Conservation (phyloP, 2,329 filamentous ascomycete genomes). For the Colletotrichum sojae region DNA sequence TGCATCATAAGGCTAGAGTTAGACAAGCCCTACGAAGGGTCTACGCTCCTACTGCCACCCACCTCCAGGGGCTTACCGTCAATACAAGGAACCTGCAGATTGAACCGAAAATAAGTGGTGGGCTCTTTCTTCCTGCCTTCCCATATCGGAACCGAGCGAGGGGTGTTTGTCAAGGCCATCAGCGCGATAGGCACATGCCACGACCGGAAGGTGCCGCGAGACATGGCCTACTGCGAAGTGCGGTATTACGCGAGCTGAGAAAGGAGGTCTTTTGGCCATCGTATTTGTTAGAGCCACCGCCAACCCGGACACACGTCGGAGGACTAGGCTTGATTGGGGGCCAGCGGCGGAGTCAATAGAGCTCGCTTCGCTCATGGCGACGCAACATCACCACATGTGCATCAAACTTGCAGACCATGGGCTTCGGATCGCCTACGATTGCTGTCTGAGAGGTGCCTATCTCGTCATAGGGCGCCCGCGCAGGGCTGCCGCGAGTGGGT, state of each 20-base stretch:
- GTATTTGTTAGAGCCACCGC: slow-evolving; percentile 33
- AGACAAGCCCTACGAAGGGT: neutral
- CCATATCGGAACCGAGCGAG: neutral
- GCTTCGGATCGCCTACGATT: neutral
- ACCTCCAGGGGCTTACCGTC: neutral
- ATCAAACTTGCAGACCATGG: neutral
- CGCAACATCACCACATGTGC: neutral
- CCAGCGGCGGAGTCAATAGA: slow-evolving; percentile 10
- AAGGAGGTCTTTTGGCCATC: neutral
- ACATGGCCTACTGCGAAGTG: neutral
- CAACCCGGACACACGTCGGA: neutral
- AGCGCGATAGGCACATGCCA: neutral
- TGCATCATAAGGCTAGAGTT: slow-evolving; percentile 39
- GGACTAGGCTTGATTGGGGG: neutral
- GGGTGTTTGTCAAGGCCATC: slow-evolving; percentile 4
- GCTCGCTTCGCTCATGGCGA: neutral
- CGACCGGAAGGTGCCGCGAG: neutral
- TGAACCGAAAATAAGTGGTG: slow-evolving; percentile 17
- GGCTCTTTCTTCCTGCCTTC: neutral
- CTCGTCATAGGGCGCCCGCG: neutral
- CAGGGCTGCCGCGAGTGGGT: neutral
- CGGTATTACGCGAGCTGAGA: slow-evolving; percentile 1
- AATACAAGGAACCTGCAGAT: slow-evolving; percentile 2
- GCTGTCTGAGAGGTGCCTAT: slow-evolving; percentile 4
- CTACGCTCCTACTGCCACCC: neutral